Conservation (phyloP, 495 filamentous ascomycete genomes). For the Eremomyces bilateralis region DNA sequence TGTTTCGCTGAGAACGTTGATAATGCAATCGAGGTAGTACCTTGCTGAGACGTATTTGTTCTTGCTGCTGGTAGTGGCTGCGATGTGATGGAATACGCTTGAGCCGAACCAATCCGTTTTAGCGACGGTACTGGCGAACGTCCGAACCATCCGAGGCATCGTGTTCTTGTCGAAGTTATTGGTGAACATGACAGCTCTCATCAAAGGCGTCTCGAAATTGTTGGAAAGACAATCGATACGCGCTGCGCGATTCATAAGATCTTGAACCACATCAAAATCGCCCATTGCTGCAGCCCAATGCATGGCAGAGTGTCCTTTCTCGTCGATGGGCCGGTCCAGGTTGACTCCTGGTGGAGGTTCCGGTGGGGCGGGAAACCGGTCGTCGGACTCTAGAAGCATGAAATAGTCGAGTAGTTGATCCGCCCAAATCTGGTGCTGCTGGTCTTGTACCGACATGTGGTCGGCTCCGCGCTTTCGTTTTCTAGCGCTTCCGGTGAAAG, state of each 20-base stretch:
- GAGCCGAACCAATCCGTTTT: conserved; percentile 52
- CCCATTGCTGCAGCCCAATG: conserved; percentile 99
- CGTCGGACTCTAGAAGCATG: conserved; percentile 51
- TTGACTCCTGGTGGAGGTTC: conserved; percentile 65
- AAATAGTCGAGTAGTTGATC: conserved; percentile 92
- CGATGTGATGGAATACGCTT: conserved; percentile 84
- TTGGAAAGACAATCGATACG: conserved; percentile 42
- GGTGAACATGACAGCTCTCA: conserved; percentile 85
- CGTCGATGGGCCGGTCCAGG: conserved; percentile 72
- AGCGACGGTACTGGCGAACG: conserved; percentile 55
- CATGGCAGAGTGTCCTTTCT: conserved; percentile 68
- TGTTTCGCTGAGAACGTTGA: conserved; percentile 57
- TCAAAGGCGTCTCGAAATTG: conserved; percentile 80
- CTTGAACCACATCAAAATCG: conserved; percentile 71
- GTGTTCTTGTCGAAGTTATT: conserved; percentile 85
- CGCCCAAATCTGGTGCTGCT: conserved; percentile 70
- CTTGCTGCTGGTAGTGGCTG: conserved; percentile 55
- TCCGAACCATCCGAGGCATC: conserved; percentile 58
- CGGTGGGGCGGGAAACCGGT: conserved; percentile 43
- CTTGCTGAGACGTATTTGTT: conserved; percentile 63
- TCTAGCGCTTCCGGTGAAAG: conserved; percentile 40
- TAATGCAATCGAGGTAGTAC: conserved; percentile 81
- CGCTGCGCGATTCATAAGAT: conserved; percentile 57
- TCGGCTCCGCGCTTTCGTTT: conserved; percentile 54
- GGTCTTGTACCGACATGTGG: conserved; percentile 41